Evolutionary conservation across 1,284 basidiomycete species (phyloP).

Genomic region (Tilletia setariae): DNA sequence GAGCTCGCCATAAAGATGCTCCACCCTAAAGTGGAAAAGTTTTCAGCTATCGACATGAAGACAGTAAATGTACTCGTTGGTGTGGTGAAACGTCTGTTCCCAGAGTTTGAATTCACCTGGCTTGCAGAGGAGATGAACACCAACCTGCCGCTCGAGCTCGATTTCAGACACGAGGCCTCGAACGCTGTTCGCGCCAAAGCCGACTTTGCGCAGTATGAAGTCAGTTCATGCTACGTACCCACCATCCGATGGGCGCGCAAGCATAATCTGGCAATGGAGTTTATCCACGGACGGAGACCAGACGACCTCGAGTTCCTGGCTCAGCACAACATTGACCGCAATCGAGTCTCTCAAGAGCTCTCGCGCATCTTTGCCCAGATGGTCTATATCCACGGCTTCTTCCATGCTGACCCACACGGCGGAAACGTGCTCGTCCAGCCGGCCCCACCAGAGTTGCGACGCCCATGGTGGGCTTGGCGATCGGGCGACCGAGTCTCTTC

Average conservation of each 20-base stretch:
- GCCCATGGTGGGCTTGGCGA: conserved; percentile 9
- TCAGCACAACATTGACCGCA: conserved; percentile 81
- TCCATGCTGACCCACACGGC: conserved; percentile 50
- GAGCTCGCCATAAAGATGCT: conserved; percentile 94
- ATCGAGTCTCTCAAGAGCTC: conserved; percentile 80
- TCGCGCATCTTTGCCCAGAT: conserved; percentile 79
- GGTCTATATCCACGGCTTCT: conserved; percentile 88
- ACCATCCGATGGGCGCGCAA: conserved; percentile 77
- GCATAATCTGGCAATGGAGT: conserved; percentile 91
- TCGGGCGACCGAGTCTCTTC: not conserved
- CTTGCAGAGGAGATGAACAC: conserved; percentile 58
- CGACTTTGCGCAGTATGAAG: conserved; percentile 65
- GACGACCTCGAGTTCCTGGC: conserved; percentile 85
- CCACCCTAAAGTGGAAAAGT: conserved; percentile 90
- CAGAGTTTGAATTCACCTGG: conserved; percentile 91
- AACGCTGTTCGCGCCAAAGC: conserved; percentile 72
- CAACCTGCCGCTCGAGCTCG: conserved; percentile 91
- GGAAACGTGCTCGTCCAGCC: conserved; percentile 81
- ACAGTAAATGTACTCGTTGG: conserved; percentile 60
- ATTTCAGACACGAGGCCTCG: conserved; percentile 80
- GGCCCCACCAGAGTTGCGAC: not conserved
- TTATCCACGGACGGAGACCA: conserved; percentile 75
- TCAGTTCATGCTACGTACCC: conserved; percentile 78
- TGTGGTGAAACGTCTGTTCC: conserved; percentile 79
- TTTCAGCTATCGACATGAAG: conserved; percentile 80